Evolutionary conservation across 305 asterid genomes (phyloP), one percentile per base, ranked within the genome.

Genomic region (Stenogyne calaminthoides): DNA sequence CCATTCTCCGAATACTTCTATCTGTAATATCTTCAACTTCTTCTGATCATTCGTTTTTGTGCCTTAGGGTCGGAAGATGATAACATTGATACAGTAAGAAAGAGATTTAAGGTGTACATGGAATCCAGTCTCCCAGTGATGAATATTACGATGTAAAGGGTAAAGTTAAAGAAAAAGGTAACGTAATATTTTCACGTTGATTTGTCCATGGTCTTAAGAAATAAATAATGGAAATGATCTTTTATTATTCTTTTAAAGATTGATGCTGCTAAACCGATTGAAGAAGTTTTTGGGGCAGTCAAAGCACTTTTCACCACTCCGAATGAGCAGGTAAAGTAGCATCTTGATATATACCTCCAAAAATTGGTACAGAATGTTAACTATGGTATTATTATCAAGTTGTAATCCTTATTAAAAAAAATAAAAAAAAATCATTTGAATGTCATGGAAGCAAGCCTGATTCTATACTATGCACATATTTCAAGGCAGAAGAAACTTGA

Each of bases 91-190:
- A 95, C 98, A 74, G 90, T 95, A 80, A 89, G 84, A 84, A 95
- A 95, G 96, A 88, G 99, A 68, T 95, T 95, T 78, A 90, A 86
- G 37, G 98, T 92, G 67, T 95, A 75, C 88, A 64, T 89, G 93
- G 98, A 95, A 80, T 95, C 98, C 57, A 90, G 96, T 80, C 91
- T 95, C 63, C 99, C 99, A 0, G 98, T 95, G 69, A 88, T 95
- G 92, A 95, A 74, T 85, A 95, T 72, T 95, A 95, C 87, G 70
- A 74, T 37, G 84, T 91, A 20, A 92, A 87, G 63, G 98, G 94
- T 82, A 95, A 92, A 77, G 99, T 92, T 67, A 84, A 82, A n/a
- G n/a, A n/a, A n/a, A 27, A 95, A 90, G 98, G 99, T 95, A 89
- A n/a, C 56, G 2, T 51, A 69, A 40, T 11, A 52, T 57, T 36